These are phyloP conservation scores for Astrothelium subdiscretum DNA, from an alignment of 495 filamentous ascomycete genomes.

Conservation along the genomic window DNA sequence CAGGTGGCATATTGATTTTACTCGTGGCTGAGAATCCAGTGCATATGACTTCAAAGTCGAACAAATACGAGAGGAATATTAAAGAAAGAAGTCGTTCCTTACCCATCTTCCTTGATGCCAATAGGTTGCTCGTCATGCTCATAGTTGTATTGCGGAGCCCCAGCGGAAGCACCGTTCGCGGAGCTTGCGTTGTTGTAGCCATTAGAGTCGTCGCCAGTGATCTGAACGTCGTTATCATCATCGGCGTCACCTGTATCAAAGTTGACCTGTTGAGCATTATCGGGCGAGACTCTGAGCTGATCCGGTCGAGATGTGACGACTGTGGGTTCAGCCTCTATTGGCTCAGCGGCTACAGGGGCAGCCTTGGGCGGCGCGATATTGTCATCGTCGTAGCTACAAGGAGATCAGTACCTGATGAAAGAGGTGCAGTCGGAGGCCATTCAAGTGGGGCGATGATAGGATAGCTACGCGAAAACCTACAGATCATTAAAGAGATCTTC, in stretches of 20 bases:
- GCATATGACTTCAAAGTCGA: no score
- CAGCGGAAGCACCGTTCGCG: background rate
- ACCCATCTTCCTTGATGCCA: constrained; percentile 97
- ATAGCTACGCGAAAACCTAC: constrained; percentile 54
- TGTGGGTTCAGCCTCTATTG: background rate
- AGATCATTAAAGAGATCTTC: constrained; percentile 98
- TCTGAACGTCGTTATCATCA: background rate
- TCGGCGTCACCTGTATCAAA: background rate
- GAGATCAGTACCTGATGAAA: constrained; percentile 5
- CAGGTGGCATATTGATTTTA: no score
- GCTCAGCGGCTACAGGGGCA: constrained; percentile 18
- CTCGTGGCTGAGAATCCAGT: no score
- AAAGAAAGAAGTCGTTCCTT: constrained; percentile 42
- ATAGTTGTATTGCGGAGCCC: constrained; percentile 16
- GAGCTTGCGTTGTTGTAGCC: background rate
- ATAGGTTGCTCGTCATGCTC: constrained; percentile 35
- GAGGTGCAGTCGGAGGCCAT: background rate
- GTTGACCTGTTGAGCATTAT: background rate
- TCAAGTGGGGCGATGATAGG: constrained; percentile 1
- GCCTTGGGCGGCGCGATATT: constrained; percentile 38
- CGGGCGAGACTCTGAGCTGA: background rate
- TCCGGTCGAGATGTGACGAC: background rate
- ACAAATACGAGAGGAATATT: no score
- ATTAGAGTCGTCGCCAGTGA: background rate
- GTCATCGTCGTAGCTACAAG: constrained; percentile 74